These are phyloP conservation scores for Sarocladium kiliense DNA, from an alignment of 2,329 filamentous ascomycete genomes.

Conservation along the genomic window DNA sequence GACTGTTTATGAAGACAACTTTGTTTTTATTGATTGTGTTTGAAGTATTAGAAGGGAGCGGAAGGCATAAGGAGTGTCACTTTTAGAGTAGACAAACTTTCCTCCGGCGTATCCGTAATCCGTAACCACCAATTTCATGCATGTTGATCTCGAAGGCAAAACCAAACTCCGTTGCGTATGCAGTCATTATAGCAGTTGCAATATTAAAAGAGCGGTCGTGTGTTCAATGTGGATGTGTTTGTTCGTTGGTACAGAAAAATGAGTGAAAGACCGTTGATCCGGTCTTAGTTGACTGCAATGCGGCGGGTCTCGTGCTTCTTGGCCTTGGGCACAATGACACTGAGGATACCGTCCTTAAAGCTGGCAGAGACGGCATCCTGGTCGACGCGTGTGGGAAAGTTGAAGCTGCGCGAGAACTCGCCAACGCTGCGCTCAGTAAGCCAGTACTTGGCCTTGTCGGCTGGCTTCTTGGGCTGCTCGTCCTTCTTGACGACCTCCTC, in stretches of 20 bases:
- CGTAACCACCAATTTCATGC: not conserved
- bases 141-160: not conserved
- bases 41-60: slow-evolving; percentile 15
- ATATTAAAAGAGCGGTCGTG: not conserved
- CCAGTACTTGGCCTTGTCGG: slow-evolving; percentile 61
- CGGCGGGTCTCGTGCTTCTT: slow-evolving; percentile 52
- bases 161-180: slow-evolving; percentile 1
- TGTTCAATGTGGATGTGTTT: not conserved
- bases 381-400: slow-evolving; percentile 60
- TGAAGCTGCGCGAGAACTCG: slow-evolving; percentile 64
- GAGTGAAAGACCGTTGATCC: not conserved
- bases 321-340: slow-evolving; percentile 60
- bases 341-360: slow-evolving; percentile 62
- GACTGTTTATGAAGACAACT: not conserved
- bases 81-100: not conserved
- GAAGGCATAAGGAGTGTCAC: too few relatives aligned
- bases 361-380: slow-evolving; percentile 55
- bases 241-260: not conserved
- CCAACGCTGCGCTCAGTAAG: slow-evolving; percentile 60
- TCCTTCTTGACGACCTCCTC: slow-evolving; percentile 23
- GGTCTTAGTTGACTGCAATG: slow-evolving; percentile 47
- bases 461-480: slow-evolving; percentile 24
- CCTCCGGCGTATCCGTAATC: not conserved
- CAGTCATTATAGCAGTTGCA: not conserved
- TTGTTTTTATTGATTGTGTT: slow-evolving; percentile 12